These are phyloP conservation scores for Cercospora nicotianae DNA, from an alignment of 2,329 filamentous ascomycete species.

Conservation along the genomic window DNA sequence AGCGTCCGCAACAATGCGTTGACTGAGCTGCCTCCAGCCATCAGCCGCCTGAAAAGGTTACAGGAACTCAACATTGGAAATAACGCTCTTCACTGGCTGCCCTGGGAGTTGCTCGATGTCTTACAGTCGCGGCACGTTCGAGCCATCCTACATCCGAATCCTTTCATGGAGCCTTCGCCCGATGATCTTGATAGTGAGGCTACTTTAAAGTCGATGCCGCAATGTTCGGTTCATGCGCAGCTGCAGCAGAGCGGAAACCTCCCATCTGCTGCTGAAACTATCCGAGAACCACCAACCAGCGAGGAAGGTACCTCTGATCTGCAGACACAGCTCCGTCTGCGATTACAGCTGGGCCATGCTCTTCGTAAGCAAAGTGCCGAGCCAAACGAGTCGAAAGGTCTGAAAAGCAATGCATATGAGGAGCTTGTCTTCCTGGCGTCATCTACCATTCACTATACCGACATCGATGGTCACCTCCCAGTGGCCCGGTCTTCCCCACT, in stretches of 20 bases:
- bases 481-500: slow-evolving; percentile 9
- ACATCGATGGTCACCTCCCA: slow-evolving; percentile 35
- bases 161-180: slow-evolving; percentile 46
- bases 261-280: slow-evolving; percentile 16
- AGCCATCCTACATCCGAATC: slow-evolving; percentile 64
- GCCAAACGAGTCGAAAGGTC: not conserved
- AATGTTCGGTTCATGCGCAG: not conserved
- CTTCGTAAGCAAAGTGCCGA: slow-evolving; percentile 24
- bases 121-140: slow-evolving; percentile 50
- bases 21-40: slow-evolving; percentile 59
- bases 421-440: slow-evolving; percentile 36
- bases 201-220: not conserved
- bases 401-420: slow-evolving; percentile 23
- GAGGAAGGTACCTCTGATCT: slow-evolving; percentile 17
- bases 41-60: slow-evolving; percentile 60
- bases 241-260: slow-evolving; percentile 23
- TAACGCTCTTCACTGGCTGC: slow-evolving; percentile 62
- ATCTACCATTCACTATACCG: slow-evolving; percentile 31
- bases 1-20: slow-evolving; percentile 66
- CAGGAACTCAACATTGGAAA: slow-evolving; percentile 65
- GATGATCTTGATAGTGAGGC: slow-evolving; percentile 17
- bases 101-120: slow-evolving; percentile 62
- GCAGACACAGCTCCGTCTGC: slow-evolving; percentile 26
- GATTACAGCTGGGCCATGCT: slow-evolving; percentile 28
- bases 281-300: slow-evolving; percentile 13